Conservation (phyloP, 208 protist genomes). For the Leishmania guyanensis region DNA sequence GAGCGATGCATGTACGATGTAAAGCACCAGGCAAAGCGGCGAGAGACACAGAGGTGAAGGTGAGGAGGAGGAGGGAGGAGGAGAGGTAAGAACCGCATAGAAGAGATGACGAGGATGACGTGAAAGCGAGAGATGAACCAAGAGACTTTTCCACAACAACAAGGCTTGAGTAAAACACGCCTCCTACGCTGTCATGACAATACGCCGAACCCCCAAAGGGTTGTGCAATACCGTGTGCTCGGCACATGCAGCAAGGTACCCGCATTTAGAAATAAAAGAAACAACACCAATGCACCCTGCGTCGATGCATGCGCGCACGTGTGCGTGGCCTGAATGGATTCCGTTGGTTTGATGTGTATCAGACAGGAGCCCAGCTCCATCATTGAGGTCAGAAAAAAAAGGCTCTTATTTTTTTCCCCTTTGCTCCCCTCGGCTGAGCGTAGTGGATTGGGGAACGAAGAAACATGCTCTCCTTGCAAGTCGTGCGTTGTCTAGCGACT, state of each 20-base stretch:
- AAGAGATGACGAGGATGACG: not conserved
- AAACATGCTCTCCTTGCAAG: not conserved
- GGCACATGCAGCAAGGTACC: not conserved
- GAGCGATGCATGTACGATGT: not conserved
- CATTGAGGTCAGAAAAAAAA: not conserved
- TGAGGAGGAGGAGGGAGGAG: not conserved
- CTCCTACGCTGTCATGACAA: not conserved
- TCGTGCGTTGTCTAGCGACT: not conserved
- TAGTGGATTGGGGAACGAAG: not conserved
- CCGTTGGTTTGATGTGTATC: not conserved
- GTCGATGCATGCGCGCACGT: not conserved
- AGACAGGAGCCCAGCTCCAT: not conserved
- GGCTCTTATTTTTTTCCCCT: not conserved
- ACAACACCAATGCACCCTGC: not conserved
- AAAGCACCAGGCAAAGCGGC: not conserved
- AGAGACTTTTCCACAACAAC: not conserved
- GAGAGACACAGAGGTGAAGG: not conserved
- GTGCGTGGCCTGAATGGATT: not conserved
- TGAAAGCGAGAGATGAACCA: not conserved
- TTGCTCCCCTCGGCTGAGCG: not conserved
- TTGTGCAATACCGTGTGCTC: not conserved
- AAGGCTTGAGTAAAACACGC: not conserved
- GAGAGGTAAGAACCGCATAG: not conserved
- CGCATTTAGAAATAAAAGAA: not conserved
- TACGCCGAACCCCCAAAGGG: not conserved